Conservation (phyloP, 2,329 filamentous ascomycete genomes). For the Aspergillus nomiae region DNA sequence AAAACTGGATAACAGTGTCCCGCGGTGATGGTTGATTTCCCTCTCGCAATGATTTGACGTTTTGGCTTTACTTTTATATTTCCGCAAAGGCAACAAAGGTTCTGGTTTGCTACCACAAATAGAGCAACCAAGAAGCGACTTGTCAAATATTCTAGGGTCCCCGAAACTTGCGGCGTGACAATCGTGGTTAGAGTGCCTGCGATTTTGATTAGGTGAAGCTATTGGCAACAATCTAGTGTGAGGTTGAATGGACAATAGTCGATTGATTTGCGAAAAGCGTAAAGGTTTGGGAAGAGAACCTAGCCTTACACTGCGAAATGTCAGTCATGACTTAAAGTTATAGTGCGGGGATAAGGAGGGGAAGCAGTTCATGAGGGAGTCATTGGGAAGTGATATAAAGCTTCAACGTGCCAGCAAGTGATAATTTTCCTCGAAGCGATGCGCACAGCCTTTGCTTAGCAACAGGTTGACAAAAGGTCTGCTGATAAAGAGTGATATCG, state of each 20-base stretch:
- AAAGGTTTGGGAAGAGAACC: background rate
- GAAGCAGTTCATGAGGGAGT: background rate
- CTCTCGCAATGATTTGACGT: background rate
- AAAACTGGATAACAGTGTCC: background rate
- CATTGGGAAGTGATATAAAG: background rate
- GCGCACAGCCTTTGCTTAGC: background rate
- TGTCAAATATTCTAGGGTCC: background rate
- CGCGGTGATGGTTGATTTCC: background rate
- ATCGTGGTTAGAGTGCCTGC: background rate
- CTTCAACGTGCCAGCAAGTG: background rate
- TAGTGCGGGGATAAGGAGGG: background rate
- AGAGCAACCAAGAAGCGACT: background rate
- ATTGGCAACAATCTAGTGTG: background rate
- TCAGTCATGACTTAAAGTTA: background rate
- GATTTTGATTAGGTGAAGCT: background rate
- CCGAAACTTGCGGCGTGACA: background rate
- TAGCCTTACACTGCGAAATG: background rate
- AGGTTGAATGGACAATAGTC: background rate
- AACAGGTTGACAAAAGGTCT: background rate
- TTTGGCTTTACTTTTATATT: background rate
- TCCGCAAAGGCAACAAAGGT: background rate
- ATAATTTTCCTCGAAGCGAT: background rate
- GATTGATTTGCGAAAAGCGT: background rate
- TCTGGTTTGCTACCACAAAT: background rate
- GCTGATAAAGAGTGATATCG: background rate